Percentiles rank a stretch among this genome's conserved stretches.
Evolutionary conservation across 2,329 filamentous ascomycete species (phyloP).

Genomic region (Aspergillus piperis): DNA sequence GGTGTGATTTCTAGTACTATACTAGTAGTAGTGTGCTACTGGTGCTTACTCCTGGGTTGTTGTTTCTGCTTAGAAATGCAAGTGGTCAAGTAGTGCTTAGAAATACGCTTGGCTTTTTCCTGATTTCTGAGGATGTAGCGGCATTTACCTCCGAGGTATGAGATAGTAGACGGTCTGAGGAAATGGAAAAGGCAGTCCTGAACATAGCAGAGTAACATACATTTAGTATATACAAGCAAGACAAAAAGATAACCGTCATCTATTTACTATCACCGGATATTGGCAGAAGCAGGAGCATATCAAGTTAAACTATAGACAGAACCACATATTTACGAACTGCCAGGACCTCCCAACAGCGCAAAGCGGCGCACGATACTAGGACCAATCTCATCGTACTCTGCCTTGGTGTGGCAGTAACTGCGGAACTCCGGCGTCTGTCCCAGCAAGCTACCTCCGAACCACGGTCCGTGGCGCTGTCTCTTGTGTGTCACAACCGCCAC

Average conservation of each 20-base stretch:
- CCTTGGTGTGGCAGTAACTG: conserved; percentile 96
- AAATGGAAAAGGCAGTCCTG: too few species aligned
- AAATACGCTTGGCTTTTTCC: too few species aligned
- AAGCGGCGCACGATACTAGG: conserved; percentile 95
- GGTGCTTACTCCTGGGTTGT: not conserved
- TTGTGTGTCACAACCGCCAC: conserved; percentile 98
- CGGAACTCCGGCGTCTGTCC: conserved; percentile 98
- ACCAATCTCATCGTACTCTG: conserved; percentile 89
- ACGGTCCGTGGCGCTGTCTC: conserved; percentile 93
- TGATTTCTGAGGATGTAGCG: too few species aligned
- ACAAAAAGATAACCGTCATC: not conserved
- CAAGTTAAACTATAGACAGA: not conserved
- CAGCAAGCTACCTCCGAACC: conserved; percentile 95
- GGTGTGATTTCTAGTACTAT: not conserved
- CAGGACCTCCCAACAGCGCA: conserved; percentile 87
- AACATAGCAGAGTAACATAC: too few species aligned
- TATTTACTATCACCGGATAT: conserved; percentile 20
- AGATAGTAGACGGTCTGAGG: too few species aligned
- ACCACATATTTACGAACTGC: conserved; percentile 48
- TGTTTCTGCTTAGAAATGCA: conserved; percentile 10
- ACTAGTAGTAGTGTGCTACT: not conserved
- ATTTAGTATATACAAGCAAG: too few species aligned
- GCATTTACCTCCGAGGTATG: too few species aligned
- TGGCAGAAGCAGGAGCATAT: conserved; percentile 4
- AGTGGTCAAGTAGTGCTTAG: too few species aligned